Base-by-base conservation (phyloP, 768 basidiomycete genomes). In the Kwoniella heveanensis region DNA sequence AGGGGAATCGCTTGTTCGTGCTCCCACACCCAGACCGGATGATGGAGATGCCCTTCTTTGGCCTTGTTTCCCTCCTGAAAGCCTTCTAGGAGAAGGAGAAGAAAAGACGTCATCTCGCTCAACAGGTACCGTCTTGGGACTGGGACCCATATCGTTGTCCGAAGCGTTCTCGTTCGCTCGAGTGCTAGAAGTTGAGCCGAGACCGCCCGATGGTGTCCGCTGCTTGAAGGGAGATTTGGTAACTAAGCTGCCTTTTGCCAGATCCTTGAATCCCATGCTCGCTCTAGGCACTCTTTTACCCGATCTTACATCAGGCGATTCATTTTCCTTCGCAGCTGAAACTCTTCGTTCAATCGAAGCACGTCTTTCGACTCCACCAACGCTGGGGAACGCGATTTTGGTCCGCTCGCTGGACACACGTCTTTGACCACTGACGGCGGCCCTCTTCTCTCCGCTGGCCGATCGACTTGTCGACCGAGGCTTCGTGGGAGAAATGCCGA, bases 181-280 rank as follows among this genome's bases (percentile, higher is more conserved):
- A 7, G 51, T 64, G 44, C 61, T 58, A 10, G 63, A 52, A 26
- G 54, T 27, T 30, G 62, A 27, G 10, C 50, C 44, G 2, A 62
- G 17, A 9, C 67, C 70, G 27, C 71, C 69, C 17, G 71, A 72
- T 7, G 69, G 62, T 32, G 62, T 50, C 24, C 65, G 54, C 44
- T 69, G 54, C 49, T 69, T 70, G 59, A 80, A 80, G 8, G 79
- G 79, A 10, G 70, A 72, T 37, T 70, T 65, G 9, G 70, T 69
- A 2, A 80, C 79, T 26, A 70, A 62, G 39, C 56, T 70, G 10
- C 63, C 66, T 32, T 71, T 68, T n/a, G 76, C 76, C n/a, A 80
- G 61, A 32, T 70, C 72, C 30, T 72, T 74, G 32, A 78, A 61
- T 15, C 73, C 76, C 63, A 68, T 71, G 24, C 68, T 70, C 15